These are phyloP conservation scores for Globisporangium yorkense DNA, from an alignment of 352 stramenopile genomes.

Conservation along the genomic window DNA sequence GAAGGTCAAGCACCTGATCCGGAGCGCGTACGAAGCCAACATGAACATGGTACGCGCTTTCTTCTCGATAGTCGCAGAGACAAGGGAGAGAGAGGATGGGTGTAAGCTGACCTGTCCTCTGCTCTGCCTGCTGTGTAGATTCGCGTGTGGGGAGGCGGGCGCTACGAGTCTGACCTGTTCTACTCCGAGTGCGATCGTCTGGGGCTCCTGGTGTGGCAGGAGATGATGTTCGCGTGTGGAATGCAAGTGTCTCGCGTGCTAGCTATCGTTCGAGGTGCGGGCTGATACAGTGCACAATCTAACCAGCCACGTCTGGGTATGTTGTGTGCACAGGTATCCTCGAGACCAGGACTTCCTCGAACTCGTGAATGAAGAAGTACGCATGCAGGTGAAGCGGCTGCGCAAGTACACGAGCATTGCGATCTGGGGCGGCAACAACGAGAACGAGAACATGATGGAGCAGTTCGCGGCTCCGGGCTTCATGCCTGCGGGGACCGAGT, in stretches of 20 bases:
- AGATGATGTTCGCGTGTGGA: conserved; percentile 89
- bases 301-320: not conserved
- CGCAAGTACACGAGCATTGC: conserved; percentile 77
- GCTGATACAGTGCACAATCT: not conserved
- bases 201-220: conserved; percentile 86
- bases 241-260: conserved; percentile 36
- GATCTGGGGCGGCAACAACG: conserved; percentile 90
- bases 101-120: not conserved
- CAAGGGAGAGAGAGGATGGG: not conserved
- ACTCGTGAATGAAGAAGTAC: conserved; percentile 50
- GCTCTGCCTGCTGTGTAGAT: conserved; percentile 24
- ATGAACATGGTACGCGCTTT: conserved; percentile 76
- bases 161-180: conserved; percentile 82
- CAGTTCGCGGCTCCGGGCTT: conserved; percentile 54
- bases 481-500: conserved; percentile 36
- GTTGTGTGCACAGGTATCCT: conserved; percentile 25
- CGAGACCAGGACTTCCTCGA: conserved; percentile 56
- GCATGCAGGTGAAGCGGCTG: conserved; percentile 55
- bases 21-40: conserved; percentile 51
- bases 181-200: conserved; percentile 77
- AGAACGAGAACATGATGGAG: conserved; percentile 88
- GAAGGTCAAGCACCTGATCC: conserved; percentile 41
- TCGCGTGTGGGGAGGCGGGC: conserved; percentile 82
- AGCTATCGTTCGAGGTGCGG: not conserved
- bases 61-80: not conserved